Conservation (phyloP, 257 asterid genomes). For the Solanum chilense region DNA sequence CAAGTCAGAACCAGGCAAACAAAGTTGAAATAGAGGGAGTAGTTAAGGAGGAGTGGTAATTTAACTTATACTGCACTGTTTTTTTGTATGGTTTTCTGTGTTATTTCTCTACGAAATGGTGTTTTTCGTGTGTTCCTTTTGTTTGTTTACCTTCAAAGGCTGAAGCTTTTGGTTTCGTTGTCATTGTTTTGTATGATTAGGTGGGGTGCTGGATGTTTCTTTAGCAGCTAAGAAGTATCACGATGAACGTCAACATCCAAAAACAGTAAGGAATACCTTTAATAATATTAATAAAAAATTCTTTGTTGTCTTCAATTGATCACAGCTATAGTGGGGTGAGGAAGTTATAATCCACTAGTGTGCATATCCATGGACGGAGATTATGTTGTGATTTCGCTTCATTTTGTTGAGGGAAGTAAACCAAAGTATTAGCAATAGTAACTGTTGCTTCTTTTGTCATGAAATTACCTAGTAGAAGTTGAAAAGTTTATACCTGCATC, state of each 20-base stretch:
- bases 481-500: not conserved
- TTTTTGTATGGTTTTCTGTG: not conserved
- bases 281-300: not conserved
- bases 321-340: not conserved
- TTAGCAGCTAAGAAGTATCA: constrained; percentile 44
- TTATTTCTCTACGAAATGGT: not conserved
- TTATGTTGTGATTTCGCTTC: not conserved
- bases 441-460: not conserved
- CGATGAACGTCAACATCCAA: constrained; percentile 55
- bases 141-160: not conserved
- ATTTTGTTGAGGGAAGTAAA: not conserved
- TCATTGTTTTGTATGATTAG: constrained; percentile 22
- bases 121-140: not conserved
- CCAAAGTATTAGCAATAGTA: not conserved
- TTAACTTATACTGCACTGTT: not conserved
- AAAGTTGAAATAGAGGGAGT: not conserved
- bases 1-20: not conserved
- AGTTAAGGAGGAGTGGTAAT: not conserved
- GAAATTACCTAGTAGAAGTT: not conserved
- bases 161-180: constrained; percentile 3
- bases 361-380: not conserved
- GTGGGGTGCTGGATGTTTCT: constrained; percentile 74
- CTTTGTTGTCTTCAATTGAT: not conserved
- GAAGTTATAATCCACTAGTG: not conserved
- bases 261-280: constrained; percentile 37